These are phyloP conservation scores for Lodderomyces elongisporus DNA, from an alignment of 1,139 yeast genomes.

Conservation along the genomic window DNA sequence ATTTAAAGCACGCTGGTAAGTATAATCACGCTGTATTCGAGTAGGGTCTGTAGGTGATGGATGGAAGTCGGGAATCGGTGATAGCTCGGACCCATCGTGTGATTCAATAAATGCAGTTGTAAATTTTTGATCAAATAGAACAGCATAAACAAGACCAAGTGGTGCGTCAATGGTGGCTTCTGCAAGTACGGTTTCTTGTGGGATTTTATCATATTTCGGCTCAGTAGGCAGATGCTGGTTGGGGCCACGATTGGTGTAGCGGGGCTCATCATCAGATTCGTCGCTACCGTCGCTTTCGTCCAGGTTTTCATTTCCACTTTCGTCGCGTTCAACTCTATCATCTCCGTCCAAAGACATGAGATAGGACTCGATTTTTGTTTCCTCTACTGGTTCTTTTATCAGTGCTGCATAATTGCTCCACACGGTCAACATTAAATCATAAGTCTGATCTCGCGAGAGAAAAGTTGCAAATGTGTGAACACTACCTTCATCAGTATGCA, in stretches of 20 bases:
- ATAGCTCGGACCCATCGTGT: conserved; percentile 46
- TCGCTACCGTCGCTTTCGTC: conserved; percentile 9
- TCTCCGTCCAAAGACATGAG: conserved; percentile 34
- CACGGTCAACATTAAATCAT: conserved; percentile 58
- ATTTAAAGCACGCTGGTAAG: conserved; percentile 45
- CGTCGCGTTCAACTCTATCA: conserved; percentile 11
- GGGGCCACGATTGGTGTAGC: conserved; percentile 35
- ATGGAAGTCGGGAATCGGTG: conserved; percentile 36
- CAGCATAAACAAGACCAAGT: conserved; percentile 43
- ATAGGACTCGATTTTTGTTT: conserved; percentile 20
- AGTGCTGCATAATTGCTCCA: conserved; percentile 33
- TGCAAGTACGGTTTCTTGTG: conserved; percentile 30
- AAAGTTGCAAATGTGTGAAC: conserved; percentile 79
- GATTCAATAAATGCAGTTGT: conserved; percentile 36
- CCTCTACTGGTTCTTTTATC: conserved; percentile 7
- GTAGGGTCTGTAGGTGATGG: conserved; percentile 30
- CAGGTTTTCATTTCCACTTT: conserved; percentile 12
- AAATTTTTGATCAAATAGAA: conserved; percentile 43
- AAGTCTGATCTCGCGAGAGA: conserved; percentile 73
- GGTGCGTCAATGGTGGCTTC: conserved; percentile 41
- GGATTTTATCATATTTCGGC: conserved; percentile 17
- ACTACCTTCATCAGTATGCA: conserved; percentile 64
- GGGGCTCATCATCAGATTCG: conserved; percentile 9
- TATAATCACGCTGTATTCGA: conserved; percentile 29
- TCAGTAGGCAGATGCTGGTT: conserved; percentile 33